Evolutionary conservation across 2,329 filamentous ascomycete species (phyloP).

Genomic region (Colletotrichum lindemuthianum): DNA sequence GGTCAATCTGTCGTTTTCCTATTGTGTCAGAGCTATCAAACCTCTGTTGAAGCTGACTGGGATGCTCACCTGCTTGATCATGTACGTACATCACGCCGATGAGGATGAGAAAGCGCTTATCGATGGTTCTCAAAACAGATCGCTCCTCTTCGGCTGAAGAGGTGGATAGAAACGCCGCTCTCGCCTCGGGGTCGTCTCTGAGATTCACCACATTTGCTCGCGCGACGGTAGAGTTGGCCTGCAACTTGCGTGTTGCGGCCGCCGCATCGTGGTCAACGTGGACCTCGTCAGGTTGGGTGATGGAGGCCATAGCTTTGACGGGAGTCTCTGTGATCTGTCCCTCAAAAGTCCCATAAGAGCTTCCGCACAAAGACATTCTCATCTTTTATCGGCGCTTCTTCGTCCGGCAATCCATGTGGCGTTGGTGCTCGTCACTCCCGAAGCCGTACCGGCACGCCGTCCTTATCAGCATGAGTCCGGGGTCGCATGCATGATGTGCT

Average conservation of each 20-base stretch:
- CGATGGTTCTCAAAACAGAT: constrained; percentile 52
- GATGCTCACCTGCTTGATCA: constrained; percentile 50
- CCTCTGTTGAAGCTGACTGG: not conserved
- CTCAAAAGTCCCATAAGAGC: not conserved
- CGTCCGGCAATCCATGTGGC: not conserved
- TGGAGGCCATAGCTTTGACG: not conserved
- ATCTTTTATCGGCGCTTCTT: not conserved
- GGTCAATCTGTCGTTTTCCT: constrained; percentile 46
- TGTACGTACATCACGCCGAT: constrained; percentile 53
- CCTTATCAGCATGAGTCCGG: constrained; percentile 14
- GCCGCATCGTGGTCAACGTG: constrained; percentile 11
- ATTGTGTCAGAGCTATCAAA: not conserved
- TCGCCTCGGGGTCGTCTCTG: constrained; percentile 39
- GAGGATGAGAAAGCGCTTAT: constrained; percentile 48
- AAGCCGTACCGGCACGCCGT: not conserved
- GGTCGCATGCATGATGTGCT: constrained; percentile 18
- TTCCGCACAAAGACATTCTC: not conserved
- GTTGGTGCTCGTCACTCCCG: not conserved
- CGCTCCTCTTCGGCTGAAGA: constrained; percentile 52
- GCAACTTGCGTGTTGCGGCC: constrained; percentile 12
- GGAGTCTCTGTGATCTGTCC: not conserved
- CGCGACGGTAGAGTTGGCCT: constrained; percentile 9
- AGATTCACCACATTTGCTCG: constrained; percentile 7
- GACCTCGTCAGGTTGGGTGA: not conserved
- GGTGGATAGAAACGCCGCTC: constrained; percentile 45